Evolutionary conservation across 495 filamentous ascomycete species (phyloP).

Genomic region (Xylaria grammica): DNA sequence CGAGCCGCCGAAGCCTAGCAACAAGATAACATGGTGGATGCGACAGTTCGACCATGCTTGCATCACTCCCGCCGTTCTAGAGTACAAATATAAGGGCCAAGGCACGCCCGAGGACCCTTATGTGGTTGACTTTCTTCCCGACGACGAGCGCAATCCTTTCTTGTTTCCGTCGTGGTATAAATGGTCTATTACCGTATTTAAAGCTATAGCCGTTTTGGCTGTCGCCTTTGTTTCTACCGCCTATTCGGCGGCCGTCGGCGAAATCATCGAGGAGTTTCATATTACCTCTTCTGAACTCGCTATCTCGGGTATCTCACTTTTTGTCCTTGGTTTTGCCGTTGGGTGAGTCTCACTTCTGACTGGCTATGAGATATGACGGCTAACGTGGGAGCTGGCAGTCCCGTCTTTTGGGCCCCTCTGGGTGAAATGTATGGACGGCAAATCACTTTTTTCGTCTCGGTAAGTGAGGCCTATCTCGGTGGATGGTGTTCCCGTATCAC

Average conservation of each 20-base stretch:
- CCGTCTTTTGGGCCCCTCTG: constrained; percentile 33
- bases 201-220: constrained; percentile 71
- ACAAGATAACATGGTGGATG: constrained; percentile 27
- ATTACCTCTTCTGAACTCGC: constrained; percentile 61
- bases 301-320: constrained; percentile 71
- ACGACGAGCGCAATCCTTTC: constrained; percentile 77
- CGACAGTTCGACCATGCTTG: constrained; percentile 45
- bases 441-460: constrained; percentile 61
- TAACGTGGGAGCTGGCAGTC: constrained; percentile 20
- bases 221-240: constrained; percentile 80
- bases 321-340: constrained; percentile 75
- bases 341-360: constrained; percentile 34
- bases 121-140: constrained; percentile 72
- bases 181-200: constrained; percentile 70
- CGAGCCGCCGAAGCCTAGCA: constrained; percentile 18
- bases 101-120: constrained; percentile 79
- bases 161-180: constrained; percentile 64
- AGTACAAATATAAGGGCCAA: constrained; percentile 66
- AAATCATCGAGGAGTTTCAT: constrained; percentile 65
- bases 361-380: not conserved
- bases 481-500: not conserved
- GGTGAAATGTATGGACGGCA: constrained; percentile 77
- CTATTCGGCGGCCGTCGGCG: constrained; percentile 70
- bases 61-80: constrained; percentile 53
- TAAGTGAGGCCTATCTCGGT: constrained; percentile 32